These are phyloP conservation scores for Terfezia boudieri DNA, from an alignment of 495 filamentous ascomycete species.

Conservation along the genomic window DNA sequence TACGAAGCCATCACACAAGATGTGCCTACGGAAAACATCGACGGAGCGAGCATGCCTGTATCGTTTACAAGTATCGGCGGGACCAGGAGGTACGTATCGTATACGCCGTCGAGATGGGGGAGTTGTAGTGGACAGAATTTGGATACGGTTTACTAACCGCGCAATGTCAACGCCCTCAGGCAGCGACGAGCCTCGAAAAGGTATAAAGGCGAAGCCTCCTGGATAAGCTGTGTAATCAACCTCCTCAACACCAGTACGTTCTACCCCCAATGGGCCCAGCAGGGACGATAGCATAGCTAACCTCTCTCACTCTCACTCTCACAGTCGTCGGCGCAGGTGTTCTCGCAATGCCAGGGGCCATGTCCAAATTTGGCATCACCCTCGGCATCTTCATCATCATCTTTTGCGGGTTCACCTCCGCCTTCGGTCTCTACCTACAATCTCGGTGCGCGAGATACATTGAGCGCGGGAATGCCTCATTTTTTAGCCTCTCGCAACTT, in stretches of 20 bases:
- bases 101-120: no score
- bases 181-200: neutral
- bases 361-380: slow-evolving; percentile 75
- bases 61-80: neutral
- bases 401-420: slow-evolving; percentile 73
- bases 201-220: slow-evolving; percentile 48
- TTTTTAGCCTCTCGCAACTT: slow-evolving; percentile 84
- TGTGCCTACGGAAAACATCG: neutral
- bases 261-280: neutral
- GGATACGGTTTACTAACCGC: no score
- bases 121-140: no score
- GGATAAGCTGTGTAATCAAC: slow-evolving; percentile 83
- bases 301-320: slow-evolving; percentile 3
- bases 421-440: slow-evolving; percentile 88
- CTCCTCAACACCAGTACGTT: slow-evolving; percentile 72
- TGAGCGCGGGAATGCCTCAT: slow-evolving; percentile 57
- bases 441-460: slow-evolving; percentile 78
- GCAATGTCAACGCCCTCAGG: neutral
- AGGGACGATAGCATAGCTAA: neutral
- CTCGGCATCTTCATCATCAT: slow-evolving; percentile 65
- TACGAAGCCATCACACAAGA: neutral
- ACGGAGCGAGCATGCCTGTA: neutral
- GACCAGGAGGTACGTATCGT: neutral
- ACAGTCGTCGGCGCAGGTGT: slow-evolving; percentile 90
- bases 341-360: slow-evolving; percentile 78